Evolutionary conservation across 2,329 filamentous ascomycete genomes (phyloP).

Genomic region (Alternaria dauci): DNA sequence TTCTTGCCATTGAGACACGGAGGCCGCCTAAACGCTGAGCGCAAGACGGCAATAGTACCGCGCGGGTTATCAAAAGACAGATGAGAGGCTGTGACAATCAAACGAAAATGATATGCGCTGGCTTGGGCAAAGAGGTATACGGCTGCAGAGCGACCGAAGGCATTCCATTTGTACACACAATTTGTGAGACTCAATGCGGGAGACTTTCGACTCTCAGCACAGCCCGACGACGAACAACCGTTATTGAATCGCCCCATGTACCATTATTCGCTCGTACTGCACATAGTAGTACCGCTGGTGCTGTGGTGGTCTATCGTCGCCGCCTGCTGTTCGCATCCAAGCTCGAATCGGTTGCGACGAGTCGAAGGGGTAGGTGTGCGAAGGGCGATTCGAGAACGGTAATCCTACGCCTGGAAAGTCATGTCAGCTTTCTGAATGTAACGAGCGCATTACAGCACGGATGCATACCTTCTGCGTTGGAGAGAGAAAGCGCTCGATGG

Average conservation of each 20-base stretch:
- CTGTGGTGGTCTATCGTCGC: not conserved
- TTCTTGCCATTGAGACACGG: no score
- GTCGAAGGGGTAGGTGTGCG: not conserved
- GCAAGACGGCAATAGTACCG: no score
- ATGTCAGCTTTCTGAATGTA: not conserved
- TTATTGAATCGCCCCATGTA: not conserved
- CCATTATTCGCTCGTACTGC: not conserved
- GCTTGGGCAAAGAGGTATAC: no score
- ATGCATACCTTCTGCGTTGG: not conserved
- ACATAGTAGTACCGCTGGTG: not conserved
- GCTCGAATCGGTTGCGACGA: not conserved
- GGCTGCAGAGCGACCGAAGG: no score
- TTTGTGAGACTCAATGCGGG: no score
- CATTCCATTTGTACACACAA: no score
- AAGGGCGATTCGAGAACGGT: not conserved
- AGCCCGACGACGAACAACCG: no score
- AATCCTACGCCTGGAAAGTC: not conserved
- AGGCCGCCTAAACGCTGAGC: no score
- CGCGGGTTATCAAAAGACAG: no score
- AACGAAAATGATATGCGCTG: no score
- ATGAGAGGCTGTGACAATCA: no score
- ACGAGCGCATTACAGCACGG: not conserved
- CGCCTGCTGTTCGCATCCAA: not conserved
- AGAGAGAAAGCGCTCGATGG: not conserved
- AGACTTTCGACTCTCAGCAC: no score